Conservation (phyloP, 2,329 filamentous ascomycete species). For the Fusarium metavorans region DNA sequence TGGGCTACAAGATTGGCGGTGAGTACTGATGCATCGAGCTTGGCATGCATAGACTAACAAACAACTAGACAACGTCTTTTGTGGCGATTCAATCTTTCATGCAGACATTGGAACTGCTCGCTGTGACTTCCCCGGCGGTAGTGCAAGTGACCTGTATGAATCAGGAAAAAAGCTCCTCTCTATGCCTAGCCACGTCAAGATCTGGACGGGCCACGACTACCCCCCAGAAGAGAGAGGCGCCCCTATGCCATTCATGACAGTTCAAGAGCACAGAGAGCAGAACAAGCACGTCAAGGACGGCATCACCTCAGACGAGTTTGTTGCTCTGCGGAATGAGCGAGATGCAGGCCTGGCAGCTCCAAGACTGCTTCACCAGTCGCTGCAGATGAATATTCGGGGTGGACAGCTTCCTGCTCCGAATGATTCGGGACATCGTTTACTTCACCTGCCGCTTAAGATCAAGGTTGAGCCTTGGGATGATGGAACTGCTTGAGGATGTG, state of each 20-base stretch:
- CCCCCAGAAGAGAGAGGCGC: conserved; percentile 50
- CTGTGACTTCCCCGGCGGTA: conserved; percentile 67
- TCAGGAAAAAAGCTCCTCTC: conserved; percentile 58
- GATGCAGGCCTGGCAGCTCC: conserved; percentile 59
- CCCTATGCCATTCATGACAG: conserved; percentile 57
- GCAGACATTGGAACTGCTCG: conserved; percentile 64
- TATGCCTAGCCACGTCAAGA: conserved; percentile 57
- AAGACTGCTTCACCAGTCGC: conserved; percentile 60
- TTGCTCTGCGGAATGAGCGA: conserved; percentile 56
- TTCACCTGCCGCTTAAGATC: conserved; percentile 51
- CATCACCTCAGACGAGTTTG: conserved; percentile 57
- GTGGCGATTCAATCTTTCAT: conserved; percentile 66
- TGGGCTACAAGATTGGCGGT: conserved; percentile 68
- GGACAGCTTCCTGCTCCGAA: conserved; percentile 56
- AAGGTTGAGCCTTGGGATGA: not conserved
- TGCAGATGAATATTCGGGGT: conserved; percentile 66
- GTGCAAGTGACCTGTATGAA: conserved; percentile 55
- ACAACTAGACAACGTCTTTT: conserved; percentile 58
- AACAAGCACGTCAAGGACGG: conserved; percentile 63
- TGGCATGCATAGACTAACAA: not conserved
- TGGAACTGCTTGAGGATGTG: not conserved
- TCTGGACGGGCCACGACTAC: conserved; percentile 70
- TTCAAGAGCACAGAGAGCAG: conserved; percentile 57
- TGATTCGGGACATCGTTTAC: conserved; percentile 45
- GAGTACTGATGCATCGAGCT: not conserved